Conservation (phyloP, 148 eudicot species). For the Rhododendron ferrugineum region DNA sequence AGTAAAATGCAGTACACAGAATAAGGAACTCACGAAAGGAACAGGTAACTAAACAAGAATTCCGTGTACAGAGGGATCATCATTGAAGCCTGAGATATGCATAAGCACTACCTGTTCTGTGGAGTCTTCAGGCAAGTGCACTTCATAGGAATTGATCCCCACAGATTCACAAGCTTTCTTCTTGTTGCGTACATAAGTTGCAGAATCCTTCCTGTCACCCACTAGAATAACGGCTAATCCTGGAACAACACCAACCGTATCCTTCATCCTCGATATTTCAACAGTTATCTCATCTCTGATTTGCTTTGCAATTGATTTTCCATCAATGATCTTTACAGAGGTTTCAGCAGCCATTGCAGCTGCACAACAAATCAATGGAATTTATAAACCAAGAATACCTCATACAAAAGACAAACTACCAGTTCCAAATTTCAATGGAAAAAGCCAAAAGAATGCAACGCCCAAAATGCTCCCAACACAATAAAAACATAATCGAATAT, state of each 20-base stretch:
- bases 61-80: slow-evolving; percentile 74
- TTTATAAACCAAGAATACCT: neutral
- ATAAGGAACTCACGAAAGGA: slow-evolving; percentile 60
- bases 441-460: neutral
- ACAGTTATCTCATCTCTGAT: slow-evolving; percentile 73
- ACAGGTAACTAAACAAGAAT: slow-evolving; percentile 92
- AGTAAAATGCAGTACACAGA: neutral
- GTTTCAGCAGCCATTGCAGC: slow-evolving; percentile 30
- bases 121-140: slow-evolving; percentile 53
- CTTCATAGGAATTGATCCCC: slow-evolving; percentile 83
- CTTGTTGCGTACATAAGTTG: slow-evolving; percentile 84
- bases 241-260: slow-evolving; percentile 71
- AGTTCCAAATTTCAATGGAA: neutral
- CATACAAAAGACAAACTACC: neutral
- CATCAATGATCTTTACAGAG: slow-evolving; percentile 5
- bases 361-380: slow-evolving; percentile 17
- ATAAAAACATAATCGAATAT: neutral
- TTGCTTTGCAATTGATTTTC: slow-evolving; percentile 55
- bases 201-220: slow-evolving; percentile 91
- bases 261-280: slow-evolving; percentile 74
- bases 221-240: slow-evolving; percentile 91
- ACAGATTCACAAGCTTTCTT: slow-evolving; percentile 82
- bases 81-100: slow-evolving; percentile 63
- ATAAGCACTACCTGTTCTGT: slow-evolving; percentile 76
- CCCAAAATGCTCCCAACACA: neutral